Conservation (phyloP, 2,329 filamentous ascomycete genomes). For the Phyllosticta citribraziliensis region DNA sequence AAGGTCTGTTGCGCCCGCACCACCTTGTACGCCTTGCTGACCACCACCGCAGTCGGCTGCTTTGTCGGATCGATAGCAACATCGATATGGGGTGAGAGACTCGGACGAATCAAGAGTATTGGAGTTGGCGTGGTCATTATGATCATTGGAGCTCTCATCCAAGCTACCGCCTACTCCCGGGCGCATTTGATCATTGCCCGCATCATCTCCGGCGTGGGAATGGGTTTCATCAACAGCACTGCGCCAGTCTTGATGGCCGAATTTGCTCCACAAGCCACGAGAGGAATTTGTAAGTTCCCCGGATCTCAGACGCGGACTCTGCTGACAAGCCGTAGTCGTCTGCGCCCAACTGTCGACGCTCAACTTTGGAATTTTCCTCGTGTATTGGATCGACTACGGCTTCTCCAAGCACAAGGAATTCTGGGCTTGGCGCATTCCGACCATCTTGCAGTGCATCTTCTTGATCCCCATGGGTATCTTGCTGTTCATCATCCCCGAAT, state of each 20-base stretch:
- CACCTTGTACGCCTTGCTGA: background rate
- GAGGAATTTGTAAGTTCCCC: background rate
- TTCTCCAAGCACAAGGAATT: slow-evolving; percentile 19
- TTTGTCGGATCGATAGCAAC: slow-evolving; percentile 32
- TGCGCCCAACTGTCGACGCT: slow-evolving; percentile 40
- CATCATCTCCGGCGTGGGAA: slow-evolving; percentile 39
- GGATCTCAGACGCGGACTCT: background rate
- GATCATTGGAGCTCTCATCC: slow-evolving; percentile 35
- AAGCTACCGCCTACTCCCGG: slow-evolving; percentile 31
- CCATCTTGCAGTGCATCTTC: slow-evolving; percentile 34
- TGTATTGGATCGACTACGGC: slow-evolving; percentile 40
- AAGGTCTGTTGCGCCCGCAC: slow-evolving; percentile 14
- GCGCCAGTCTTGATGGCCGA: slow-evolving; percentile 38
- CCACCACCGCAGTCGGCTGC: slow-evolving; percentile 25
- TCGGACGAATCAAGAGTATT: slow-evolving; percentile 37
- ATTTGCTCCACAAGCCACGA: background rate
- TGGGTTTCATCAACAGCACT: slow-evolving; percentile 38
- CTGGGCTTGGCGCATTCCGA: slow-evolving; percentile 34
- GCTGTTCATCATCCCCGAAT: slow-evolving; percentile 32
- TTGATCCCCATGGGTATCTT: slow-evolving; percentile 31
- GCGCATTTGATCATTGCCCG: slow-evolving; percentile 38
- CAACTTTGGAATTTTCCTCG: slow-evolving; percentile 37
- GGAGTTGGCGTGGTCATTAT: slow-evolving; percentile 35
- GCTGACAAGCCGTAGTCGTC: slow-evolving; percentile 19
- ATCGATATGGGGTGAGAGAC: slow-evolving; percentile 33